Evolutionary conservation across 2,329 filamentous ascomycete genomes (phyloP).

Genomic region (Talaromyces sp.): DNA sequence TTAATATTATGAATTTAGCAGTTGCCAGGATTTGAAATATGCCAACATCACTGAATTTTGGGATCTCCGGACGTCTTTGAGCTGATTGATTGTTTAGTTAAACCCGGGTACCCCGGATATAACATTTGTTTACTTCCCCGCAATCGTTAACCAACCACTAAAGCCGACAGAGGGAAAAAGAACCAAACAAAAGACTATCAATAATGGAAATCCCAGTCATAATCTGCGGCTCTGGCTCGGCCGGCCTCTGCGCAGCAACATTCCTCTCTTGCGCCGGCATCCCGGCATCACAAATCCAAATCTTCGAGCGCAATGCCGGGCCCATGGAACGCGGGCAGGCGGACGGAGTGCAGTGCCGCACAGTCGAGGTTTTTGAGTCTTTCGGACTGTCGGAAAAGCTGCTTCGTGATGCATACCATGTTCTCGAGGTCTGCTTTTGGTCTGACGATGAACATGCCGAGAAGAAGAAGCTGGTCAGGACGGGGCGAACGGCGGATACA

Average conservation of each 20-base stretch:
- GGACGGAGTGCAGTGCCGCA: constrained; percentile 58
- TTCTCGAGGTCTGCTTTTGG: constrained; percentile 9
- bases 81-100: too few relatives aligned
- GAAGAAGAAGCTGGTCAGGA: constrained; percentile 35
- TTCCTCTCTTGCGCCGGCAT: constrained; percentile 27
- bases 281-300: constrained; percentile 1
- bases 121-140: not conserved
- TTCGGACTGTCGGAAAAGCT: constrained; percentile 62
- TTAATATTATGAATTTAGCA: not conserved
- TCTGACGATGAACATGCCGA: constrained; percentile 14
- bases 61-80: too few relatives aligned
- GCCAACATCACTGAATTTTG: too few relatives aligned
- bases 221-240: constrained; percentile 49
- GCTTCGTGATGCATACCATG: constrained; percentile 35
- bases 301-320: constrained; percentile 43
- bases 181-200: not conserved
- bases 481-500: constrained; percentile 50
- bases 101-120: too few relatives aligned
- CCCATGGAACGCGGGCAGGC: constrained; percentile 45
- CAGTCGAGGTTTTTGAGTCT: constrained; percentile 48
- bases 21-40: not conserved
- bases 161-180: not conserved
- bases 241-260: constrained; percentile 45
- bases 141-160: too few relatives aligned
- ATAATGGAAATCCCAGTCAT: constrained; percentile 33